Percentiles rank a stretch among this genome's conserved stretches.
These are phyloP conservation scores for Saturnispora zaruensis DNA, from an alignment of 805 yeast species.

Conservation along the genomic window DNA sequence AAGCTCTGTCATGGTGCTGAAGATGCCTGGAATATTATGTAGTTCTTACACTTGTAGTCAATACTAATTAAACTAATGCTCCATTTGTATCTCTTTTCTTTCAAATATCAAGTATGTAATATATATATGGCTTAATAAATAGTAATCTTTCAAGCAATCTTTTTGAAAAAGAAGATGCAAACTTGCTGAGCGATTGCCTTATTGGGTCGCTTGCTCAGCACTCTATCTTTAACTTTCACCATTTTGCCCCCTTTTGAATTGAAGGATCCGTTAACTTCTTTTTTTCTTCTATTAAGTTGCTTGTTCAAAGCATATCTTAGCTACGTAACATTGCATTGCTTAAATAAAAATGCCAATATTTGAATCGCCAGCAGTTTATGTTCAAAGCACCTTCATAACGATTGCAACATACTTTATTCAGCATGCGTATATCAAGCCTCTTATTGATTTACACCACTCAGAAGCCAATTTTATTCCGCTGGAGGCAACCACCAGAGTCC, in stretches of 20 bases:
- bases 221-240: neutral
- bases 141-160: no score
- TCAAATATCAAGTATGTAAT: neutral
- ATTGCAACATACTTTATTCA: conserved; percentile 36
- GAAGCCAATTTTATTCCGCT: conserved; percentile 36
- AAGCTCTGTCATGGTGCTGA: conserved; percentile 98
- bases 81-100: neutral
- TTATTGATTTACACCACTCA: conserved; percentile 32
- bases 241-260: neutral
- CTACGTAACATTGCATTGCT: neutral
- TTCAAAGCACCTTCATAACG: conserved; percentile 33
- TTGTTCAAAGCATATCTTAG: neutral
- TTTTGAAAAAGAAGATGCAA: no score
- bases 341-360: conserved; percentile 30
- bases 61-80: neutral
- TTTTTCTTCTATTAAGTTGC: neutral
- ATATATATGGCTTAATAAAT: neutral
- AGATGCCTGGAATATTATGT: conserved; percentile 87
- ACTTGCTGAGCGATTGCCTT: neutral
- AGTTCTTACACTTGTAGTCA: conserved; percentile 1
- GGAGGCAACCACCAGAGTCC: conserved; percentile 34
- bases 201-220: neutral
- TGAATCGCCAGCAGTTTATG: conserved; percentile 41
- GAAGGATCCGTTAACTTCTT: neutral
- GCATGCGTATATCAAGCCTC: conserved; percentile 32